phyloP scores from a whole-genome alignment of 1,284 basidiomycete genomes.

The Leccinum subspadiceum region DNA sequence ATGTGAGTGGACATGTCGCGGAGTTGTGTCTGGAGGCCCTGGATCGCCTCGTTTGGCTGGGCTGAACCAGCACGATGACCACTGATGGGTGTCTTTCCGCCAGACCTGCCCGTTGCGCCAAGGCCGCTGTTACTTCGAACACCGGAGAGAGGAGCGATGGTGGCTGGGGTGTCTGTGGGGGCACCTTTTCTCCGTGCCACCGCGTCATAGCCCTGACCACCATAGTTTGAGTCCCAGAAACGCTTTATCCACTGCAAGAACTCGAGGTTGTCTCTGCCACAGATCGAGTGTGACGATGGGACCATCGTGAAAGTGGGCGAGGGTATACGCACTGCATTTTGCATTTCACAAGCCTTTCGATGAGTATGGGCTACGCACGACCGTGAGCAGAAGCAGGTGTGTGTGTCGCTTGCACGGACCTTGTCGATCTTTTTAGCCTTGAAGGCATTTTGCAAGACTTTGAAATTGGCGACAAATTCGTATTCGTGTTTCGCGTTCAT shows the following conservation, averaged over 20 bases:
- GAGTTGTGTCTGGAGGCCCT: conserved; percentile 73
- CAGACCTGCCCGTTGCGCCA: conserved; percentile 44
- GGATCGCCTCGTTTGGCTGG: conserved; percentile 59
- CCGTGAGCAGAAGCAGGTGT: conserved; percentile 6
- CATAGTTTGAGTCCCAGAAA: conserved; percentile 93
- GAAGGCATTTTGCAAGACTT: conserved; percentile 90
- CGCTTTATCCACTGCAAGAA: conserved; percentile 97
- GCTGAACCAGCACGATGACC: conserved; percentile 63
- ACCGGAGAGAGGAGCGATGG: conserved; percentile 64
- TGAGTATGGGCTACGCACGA: conserved; percentile 78
- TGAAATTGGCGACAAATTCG: conserved; percentile 94
- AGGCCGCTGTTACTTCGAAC: conserved; percentile 40
- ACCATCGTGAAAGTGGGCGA: conserved; percentile 1
- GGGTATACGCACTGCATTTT: conserved; percentile 88
- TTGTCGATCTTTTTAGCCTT: conserved; percentile 91
- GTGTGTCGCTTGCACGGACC: conserved; percentile 44
- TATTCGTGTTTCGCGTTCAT: conserved; percentile 95
- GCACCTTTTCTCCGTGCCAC: conserved; percentile 77
- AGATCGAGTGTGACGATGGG: conserved; percentile 17
- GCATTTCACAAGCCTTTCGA: conserved; percentile 93
- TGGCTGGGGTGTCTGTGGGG: conserved; percentile 71
- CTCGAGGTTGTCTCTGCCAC: conserved; percentile 89
- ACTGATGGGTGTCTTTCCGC: conserved; percentile 67
- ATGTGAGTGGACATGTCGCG: conserved; percentile 82
- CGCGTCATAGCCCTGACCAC: conserved; percentile 88